Base-by-base conservation (phyloP, 768 basidiomycete genomes). In the Nidularia pulvinata region DNA sequence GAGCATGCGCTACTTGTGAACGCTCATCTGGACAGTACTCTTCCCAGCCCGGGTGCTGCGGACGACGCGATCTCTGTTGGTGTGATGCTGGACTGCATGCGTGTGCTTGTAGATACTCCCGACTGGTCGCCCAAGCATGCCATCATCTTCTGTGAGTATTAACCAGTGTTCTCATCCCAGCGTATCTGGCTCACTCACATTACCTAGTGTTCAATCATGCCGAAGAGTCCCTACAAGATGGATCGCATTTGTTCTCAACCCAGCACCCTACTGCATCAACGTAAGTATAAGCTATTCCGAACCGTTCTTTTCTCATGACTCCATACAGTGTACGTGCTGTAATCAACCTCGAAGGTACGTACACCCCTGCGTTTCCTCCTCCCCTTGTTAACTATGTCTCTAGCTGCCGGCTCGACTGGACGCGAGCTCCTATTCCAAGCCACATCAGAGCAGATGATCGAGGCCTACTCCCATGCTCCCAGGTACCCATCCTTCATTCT, bases 351-450 rank as follows among this genome's bases (percentile, higher is more conserved):
- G 95, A 98, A 80, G 91, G 90, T 88, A 54, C 42, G 67, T 55
- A 11, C 33, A 10, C 19, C 34, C 35, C 46, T 52, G 4, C 14
- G 13, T 3, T 46, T 22, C 2, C 14, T 46, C 45, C 5, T 46
- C 5, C 11, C 5, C 25, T 3, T n/a, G 45, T n/a, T 25, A 2
- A 30, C 25, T n/a, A 5, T 46, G 14, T 3, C 16, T 19, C 16
- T 51, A 89, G 95, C 91, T 57, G 93, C 93, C 37, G 96, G 95
- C 0, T 86, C 87, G 1, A 85, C 83, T 5, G 95, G 96, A 0
- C 89, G 86, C 30, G 95, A 95, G 61, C 71, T 98, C 6, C 80
- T 98, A 13, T 98, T 98, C 76, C 96, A 98, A 75, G 96, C 95
- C 0, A 98, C 95, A 0, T 93, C 91, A 5, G 84, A 93, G 62